These are phyloP conservation scores for Trichoderma pleuroti DNA, from an alignment of 2,329 filamentous ascomycete species.

Conservation along the genomic window DNA sequence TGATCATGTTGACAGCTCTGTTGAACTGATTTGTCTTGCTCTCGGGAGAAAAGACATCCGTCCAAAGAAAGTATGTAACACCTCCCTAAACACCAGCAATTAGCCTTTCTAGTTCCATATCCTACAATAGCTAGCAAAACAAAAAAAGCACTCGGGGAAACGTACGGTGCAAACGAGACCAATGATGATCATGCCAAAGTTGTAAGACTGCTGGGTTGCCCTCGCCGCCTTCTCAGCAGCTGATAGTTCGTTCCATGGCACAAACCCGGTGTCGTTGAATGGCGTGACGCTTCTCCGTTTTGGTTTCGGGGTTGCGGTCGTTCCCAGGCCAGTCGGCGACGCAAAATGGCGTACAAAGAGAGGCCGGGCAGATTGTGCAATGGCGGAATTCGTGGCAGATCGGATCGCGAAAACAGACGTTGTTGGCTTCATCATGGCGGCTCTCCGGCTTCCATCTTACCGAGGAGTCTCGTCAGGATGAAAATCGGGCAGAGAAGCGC, in stretches of 20 bases:
- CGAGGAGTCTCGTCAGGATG: slow-evolving; percentile 18
- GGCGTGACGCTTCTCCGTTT: slow-evolving; percentile 72
- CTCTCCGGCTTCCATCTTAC: slow-evolving; percentile 35
- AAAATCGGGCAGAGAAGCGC: neutral
- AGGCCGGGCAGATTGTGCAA: slow-evolving; percentile 33
- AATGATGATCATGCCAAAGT: slow-evolving; percentile 72
- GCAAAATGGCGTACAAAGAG: slow-evolving; percentile 52
- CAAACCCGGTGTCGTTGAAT: slow-evolving; percentile 78
- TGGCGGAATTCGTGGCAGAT: slow-evolving; percentile 29
- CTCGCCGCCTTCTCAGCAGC: slow-evolving; percentile 74
- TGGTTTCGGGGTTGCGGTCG: slow-evolving; percentile 36
- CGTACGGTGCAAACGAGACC: slow-evolving; percentile 73
- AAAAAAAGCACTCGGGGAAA: neutral
- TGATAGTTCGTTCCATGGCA: slow-evolving; percentile 77
- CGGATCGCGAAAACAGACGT: slow-evolving; percentile 37
- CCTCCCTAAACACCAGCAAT: slow-evolving; percentile 51
- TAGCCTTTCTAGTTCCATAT: neutral
- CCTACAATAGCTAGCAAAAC: neutral
- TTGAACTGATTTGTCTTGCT: slow-evolving; percentile 89
- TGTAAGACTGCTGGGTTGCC: slow-evolving; percentile 86
- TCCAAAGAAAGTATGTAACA: slow-evolving; percentile 75
- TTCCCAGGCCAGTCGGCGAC: slow-evolving; percentile 49
- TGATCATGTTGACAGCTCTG: slow-evolving; percentile 75
- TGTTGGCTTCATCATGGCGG: slow-evolving; percentile 46
- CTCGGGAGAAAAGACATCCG: slow-evolving; percentile 78